Evolutionary conservation across 768 basidiomycete genomes (phyloP), one percentile per base, ranked within the genome.

Genomic region (Tubosaeta brunneosetosa): DNA sequence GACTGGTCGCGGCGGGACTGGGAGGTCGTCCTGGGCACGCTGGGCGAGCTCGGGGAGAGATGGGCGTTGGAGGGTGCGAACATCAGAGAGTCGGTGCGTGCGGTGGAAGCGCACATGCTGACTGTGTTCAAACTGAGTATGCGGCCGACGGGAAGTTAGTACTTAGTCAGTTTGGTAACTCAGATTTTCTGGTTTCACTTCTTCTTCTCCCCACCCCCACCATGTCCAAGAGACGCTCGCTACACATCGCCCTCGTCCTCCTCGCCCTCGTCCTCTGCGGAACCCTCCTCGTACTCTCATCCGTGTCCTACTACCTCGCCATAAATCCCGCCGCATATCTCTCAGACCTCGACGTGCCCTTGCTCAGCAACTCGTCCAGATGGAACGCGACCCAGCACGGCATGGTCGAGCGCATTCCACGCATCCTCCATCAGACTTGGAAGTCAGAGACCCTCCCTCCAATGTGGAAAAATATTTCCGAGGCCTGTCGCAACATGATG

Each of bases 361-460:
- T 77, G 40, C 73, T 77, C 51, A 73, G 76, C 68, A 76, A 78
- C 59, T 70, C 74, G 25, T 77, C 79, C 41, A 79, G 82, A 44
- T 83, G 79, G 79, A 86, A 87, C 64, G 80, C 84, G 25, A 67
- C 84, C 4, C 74, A 80, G 25, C 79, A 83, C 59, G 78, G 76
- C 52, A 74, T 77, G 56, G 73, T 81, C 36, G 89, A 97, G 64
- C 82, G 79, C 59, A 84, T 98, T 34, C 97, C 94, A 3, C 81
- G 91, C 47, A 90, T 99, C 52, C 81, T 99, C 44, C 97, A 99
- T 71, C 95, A 97, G 80, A 98, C 97, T 22, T 99, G 97, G 97
- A 97, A 94, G 77, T 84, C 88, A 10, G 87, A 94, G 50, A 81
- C 80, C 0, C 76, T 99, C 22, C 97, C 97, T 3, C 71, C 75